Base-by-base conservation (phyloP, 1,284 basidiomycete species). In the Afroboletus lepidellus region DNA sequence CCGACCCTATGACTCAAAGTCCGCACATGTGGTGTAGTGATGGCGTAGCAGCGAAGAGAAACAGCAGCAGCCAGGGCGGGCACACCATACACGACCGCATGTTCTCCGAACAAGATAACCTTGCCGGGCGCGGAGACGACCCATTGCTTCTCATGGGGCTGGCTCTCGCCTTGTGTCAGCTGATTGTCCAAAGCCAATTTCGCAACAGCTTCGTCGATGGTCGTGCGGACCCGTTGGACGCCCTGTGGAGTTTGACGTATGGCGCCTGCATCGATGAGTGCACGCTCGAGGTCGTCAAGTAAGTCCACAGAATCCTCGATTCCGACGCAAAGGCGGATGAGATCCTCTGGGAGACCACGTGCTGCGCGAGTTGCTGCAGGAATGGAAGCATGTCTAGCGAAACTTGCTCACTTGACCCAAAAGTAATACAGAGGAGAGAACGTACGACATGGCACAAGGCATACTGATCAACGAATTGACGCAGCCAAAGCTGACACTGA, bases 371-470 rank as follows among this genome's bases (percentile, higher is more conserved):
- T 86, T 32, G 92, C 91, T 29, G 96, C 85, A 65, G 98, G 94
- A 62, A 99, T 99, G 36, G 95, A 98, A 25, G 97, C 95, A 72
- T 99, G 97, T 24, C 94, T 96, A 59, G 32, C 50, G 18, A 11
- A 32, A 45, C 43, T 43, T 34, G 33, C 55, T 54, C 37, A 55
- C 41, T 45, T 50, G 52, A 51, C 21, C 16, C 50, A 37, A 30
- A 24, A 48, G 59, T 48, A 44, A 43, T 45, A 50, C 44, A 44
- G 54, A 52, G 24, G 46, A 50, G 46, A 36, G 37, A 46, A 84
- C 93, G 74, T 72, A 96, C 94, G 94, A 97, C 97, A 99, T 99
- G 61, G 95, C 86, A 72, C 97, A 99, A 41, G 97, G 97, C 97
- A 99, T 99, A 62, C 92, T 95, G 73, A 99, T 99, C 68, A 99